Percentiles rank a stretch among this genome's conserved stretches.
Conservation (phyloP, 129 eudicot genomes). For the Gnaphalium uliginosum region DNA sequence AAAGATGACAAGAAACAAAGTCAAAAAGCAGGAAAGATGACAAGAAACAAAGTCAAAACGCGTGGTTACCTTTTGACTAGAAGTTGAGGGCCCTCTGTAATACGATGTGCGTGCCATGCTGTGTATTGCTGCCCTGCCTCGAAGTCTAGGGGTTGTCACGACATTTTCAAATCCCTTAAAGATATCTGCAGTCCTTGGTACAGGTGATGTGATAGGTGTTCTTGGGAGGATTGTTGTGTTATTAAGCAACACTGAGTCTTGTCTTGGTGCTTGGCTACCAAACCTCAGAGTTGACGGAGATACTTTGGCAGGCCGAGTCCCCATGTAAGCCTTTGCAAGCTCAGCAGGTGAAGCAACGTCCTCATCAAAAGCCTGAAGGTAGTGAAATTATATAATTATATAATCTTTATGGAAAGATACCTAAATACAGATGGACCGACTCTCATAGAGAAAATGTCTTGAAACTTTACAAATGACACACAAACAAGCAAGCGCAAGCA, state of each 20-base stretch:
- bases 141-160: slow-evolving; percentile 65
- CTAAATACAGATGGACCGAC: not conserved
- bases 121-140: slow-evolving; percentile 90
- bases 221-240: slow-evolving; percentile 37
- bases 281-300: slow-evolving; percentile 58
- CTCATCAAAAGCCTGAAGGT: slow-evolving; percentile 55
- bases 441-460: not conserved
- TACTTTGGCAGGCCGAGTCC: slow-evolving; percentile 59
- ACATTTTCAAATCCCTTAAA: slow-evolving; percentile 49
- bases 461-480: not conserved
- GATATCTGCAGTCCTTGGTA: slow-evolving; percentile 36
- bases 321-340: slow-evolving; percentile 97
- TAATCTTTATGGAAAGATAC: not conserved
- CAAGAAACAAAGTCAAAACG: not conserved
- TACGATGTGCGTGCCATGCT: slow-evolving; percentile 91
- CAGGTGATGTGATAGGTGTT: slow-evolving; percentile 48
- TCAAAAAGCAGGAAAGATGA: not conserved
- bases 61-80: slow-evolving; percentile 36
- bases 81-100: slow-evolving; percentile 45
- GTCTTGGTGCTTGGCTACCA: slow-evolving; percentile 47
- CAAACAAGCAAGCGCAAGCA: slow-evolving; percentile 5
- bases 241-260: slow-evolving; percentile 43
- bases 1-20: not conserved
- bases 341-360: slow-evolving; percentile 83
- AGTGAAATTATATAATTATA: not conserved